phyloP scores from a whole-genome alignment of 108 stramenopile species.

The Skeletonema marinoi region DNA sequence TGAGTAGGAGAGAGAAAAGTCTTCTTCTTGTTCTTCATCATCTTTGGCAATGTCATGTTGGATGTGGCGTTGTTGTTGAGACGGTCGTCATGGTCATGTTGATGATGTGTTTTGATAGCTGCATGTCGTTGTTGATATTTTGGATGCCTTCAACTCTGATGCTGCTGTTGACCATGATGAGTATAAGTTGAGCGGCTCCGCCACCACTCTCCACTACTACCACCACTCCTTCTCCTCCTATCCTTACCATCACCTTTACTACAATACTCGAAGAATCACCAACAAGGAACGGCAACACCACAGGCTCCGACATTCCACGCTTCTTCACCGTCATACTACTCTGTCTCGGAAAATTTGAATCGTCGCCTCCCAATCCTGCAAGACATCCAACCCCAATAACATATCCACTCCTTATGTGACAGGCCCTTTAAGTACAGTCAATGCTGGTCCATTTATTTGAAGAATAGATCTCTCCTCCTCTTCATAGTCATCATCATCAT shows the following conservation, averaged over 20 bases:
- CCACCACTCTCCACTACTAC: neutral
- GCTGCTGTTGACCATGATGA: no score
- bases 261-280: neutral
- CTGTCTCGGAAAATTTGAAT: slow-evolving; percentile 18
- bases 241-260: neutral
- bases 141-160: neutral
- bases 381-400: slow-evolving; percentile 43
- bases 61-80: neutral
- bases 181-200: no score
- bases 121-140: neutral
- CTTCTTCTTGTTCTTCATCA: slow-evolving; percentile 11
- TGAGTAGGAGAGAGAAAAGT: slow-evolving; percentile 36
- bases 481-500: slow-evolving; percentile 3
- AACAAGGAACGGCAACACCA: slow-evolving; percentile 1
- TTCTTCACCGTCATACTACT: neutral
- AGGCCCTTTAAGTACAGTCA: slow-evolving; percentile 57
- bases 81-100: neutral
- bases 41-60: neutral
- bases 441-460: slow-evolving; percentile 51
- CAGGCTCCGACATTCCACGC: neutral
- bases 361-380: slow-evolving; percentile 55
- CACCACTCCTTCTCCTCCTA: neutral
- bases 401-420: slow-evolving; percentile 58
- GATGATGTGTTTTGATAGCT: slow-evolving; percentile 5
- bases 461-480: neutral